These are phyloP conservation scores for Mycosphaerella arachidis DNA, from an alignment of 2,329 filamentous ascomycete species.

Conservation along the genomic window DNA sequence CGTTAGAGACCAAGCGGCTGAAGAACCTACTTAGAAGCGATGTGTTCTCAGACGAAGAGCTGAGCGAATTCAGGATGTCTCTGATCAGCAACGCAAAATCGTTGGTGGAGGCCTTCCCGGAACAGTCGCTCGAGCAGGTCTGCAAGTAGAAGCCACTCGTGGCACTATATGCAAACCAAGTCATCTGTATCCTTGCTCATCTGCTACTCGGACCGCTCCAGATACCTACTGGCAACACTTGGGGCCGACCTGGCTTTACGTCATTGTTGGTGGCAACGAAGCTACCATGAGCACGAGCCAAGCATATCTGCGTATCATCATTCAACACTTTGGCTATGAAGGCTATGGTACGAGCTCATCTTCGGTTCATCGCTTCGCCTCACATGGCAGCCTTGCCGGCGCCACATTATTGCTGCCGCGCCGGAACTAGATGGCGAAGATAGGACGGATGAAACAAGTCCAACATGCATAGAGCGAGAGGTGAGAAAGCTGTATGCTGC, in stretches of 20 bases:
- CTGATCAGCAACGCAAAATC: neutral
- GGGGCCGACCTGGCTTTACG: conserved; percentile 10
- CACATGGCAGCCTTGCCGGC: conserved; percentile 1
- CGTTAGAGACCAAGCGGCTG: neutral
- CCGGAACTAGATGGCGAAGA: neutral
- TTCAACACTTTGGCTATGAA: conserved; percentile 9
- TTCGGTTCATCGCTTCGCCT: neutral
- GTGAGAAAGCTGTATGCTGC: conserved; percentile 8
- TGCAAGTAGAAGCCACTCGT: neutral
- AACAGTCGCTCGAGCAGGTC: neutral
- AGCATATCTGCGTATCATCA: conserved; percentile 6
- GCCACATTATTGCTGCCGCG: conserved; percentile 3
- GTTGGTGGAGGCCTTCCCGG: neutral
- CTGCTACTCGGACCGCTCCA: conserved; percentile 13
- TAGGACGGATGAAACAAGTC: neutral
- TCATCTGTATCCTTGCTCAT: conserved; percentile 5
- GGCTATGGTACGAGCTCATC: neutral
- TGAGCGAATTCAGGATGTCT: neutral
- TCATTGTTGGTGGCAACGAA: neutral
- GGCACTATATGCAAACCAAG: neutral
- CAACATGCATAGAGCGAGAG: conserved; percentile 1
- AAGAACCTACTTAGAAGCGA: neutral
- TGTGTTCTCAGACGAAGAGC: neutral
- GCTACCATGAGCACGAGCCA: neutral
- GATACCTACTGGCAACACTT: conserved; percentile 6